Evolutionary conservation across 345 rosid species (phyloP).

Genomic region (Gossypium raimondii): DNA sequence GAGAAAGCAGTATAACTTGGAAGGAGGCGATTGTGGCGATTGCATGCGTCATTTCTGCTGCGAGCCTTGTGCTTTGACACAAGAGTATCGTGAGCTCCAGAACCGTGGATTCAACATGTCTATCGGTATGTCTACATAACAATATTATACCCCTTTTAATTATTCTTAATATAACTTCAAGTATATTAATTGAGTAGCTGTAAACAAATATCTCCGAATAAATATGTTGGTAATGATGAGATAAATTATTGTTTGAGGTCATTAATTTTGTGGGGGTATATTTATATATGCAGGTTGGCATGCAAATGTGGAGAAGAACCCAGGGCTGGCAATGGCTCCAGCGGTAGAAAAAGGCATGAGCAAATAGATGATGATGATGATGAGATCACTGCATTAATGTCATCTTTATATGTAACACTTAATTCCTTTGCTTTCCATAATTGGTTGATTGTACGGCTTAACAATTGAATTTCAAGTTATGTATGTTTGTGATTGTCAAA

Average conservation of each 20-base stretch:
- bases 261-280: neutral
- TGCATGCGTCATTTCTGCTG: constrained; percentile 31
- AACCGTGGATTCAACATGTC: too few species aligned
- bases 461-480: neutral
- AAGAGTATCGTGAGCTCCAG: constrained; percentile 40
- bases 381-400: neutral
- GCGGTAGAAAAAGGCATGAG: too few species aligned
- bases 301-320: too few species aligned
- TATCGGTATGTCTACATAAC: too few species aligned
- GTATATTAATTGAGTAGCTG: neutral
- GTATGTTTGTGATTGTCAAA: neutral
- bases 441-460: neutral
- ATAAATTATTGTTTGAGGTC: neutral
- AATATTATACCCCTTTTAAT: too few species aligned
- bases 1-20: constrained; percentile 27
- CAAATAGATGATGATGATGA: neutral
- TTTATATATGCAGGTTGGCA: too few species aligned
- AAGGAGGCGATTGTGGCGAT: constrained; percentile 20
- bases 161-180: too few species aligned
- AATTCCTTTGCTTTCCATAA: neutral
- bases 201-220: too few species aligned
- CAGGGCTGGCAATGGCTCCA: too few species aligned
- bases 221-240: neutral
- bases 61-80: constrained; percentile 34
- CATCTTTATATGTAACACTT: neutral